Evolutionary conservation across 140 eudicot species (phyloP).

Genomic region (Senecio squalidus): DNA sequence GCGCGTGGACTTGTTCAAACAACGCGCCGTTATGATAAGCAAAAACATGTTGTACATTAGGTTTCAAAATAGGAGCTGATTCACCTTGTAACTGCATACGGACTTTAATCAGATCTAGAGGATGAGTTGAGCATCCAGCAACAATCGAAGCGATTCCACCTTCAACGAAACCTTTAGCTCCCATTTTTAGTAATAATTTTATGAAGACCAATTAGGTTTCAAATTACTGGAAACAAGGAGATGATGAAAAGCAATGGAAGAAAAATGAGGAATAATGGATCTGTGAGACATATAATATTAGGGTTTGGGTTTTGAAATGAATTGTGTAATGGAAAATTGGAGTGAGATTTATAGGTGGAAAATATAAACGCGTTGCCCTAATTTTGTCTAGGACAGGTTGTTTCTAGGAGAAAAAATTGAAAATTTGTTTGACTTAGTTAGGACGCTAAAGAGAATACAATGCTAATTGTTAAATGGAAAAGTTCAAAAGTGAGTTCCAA

Average conservation of each 20-base stretch:
- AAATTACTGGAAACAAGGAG: slow-evolving; percentile 66
- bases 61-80: neutral
- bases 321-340: neutral
- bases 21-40: slow-evolving; percentile 32
- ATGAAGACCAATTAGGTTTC: slow-evolving; percentile 30
- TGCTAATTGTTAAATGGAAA: too few species aligned
- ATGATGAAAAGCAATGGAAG: slow-evolving; percentile 65
- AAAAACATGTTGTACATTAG: slow-evolving; percentile 29
- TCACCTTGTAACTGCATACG: slow-evolving; percentile 98
- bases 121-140: slow-evolving; percentile 88
- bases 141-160: slow-evolving; percentile 92
- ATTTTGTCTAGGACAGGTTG: slow-evolving; percentile 22
- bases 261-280: slow-evolving; percentile 68
- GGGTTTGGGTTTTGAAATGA: neutral
- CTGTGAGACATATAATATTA: slow-evolving; percentile 69
- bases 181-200: slow-evolving; percentile 32
- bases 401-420: slow-evolving; percentile 5
- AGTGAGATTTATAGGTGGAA: slow-evolving; percentile 21
- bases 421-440: slow-evolving; percentile 22
- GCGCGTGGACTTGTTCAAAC: neutral
- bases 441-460: slow-evolving; percentile 6
- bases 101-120: slow-evolving; percentile 78
- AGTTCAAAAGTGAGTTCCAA: slow-evolving; percentile 3
- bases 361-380: slow-evolving; percentile 21
- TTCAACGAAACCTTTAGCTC: slow-evolving; percentile 82